Conservation (phyloP, 2,329 filamentous ascomycete species). For the Grosmannia penicillata region DNA sequence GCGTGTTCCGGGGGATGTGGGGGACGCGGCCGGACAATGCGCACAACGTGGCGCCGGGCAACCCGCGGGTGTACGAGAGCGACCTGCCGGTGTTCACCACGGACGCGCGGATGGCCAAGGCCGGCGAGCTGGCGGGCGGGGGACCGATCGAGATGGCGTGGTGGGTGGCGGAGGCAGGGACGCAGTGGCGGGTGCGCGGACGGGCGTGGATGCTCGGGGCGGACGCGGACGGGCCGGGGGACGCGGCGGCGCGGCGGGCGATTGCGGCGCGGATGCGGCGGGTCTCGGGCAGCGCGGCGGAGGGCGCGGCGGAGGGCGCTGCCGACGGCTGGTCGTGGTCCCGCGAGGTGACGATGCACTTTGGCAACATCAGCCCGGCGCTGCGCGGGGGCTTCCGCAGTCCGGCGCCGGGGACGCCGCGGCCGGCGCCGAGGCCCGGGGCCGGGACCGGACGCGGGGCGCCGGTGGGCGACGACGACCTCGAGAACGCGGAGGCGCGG, state of each 20-base stretch:
- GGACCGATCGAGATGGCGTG: slow-evolving; percentile 64
- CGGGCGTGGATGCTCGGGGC: slow-evolving; percentile 59
- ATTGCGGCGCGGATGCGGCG: slow-evolving; percentile 35
- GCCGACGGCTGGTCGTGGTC: slow-evolving; percentile 61
- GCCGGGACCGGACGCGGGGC: slow-evolving; percentile 37
- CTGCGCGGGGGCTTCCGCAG: slow-evolving; percentile 69
- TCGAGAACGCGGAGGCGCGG: slow-evolving; percentile 57
- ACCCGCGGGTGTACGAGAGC: slow-evolving; percentile 54
- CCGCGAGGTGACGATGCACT: slow-evolving; percentile 70
- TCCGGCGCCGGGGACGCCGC: slow-evolving; percentile 50
- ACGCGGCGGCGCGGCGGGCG: slow-evolving; percentile 59
- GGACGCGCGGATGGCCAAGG: slow-evolving; percentile 77
- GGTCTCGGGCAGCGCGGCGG: too few species aligned
- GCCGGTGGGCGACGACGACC: slow-evolving; percentile 50
- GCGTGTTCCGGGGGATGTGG: slow-evolving; percentile 79
- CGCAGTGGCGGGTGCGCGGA: slow-evolving; percentile 78
- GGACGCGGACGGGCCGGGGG: slow-evolving; percentile 38
- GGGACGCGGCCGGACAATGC: slow-evolving; percentile 55
- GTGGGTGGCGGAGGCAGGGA: slow-evolving; percentile 56
- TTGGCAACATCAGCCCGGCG: slow-evolving; percentile 71
- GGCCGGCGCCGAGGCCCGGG: slow-evolving; percentile 25
- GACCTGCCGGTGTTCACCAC: slow-evolving; percentile 77
- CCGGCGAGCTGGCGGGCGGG: slow-evolving; percentile 59
- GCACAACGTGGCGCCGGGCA: slow-evolving; percentile 57
- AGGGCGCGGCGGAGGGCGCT: slow-evolving; percentile 15